A percentile compares a stretch with the other conserved stretches of the same genome.
Evolutionary conservation across 164 flowering plant genomes (phyloP).

Genomic region (Aristolochia contorta): DNA sequence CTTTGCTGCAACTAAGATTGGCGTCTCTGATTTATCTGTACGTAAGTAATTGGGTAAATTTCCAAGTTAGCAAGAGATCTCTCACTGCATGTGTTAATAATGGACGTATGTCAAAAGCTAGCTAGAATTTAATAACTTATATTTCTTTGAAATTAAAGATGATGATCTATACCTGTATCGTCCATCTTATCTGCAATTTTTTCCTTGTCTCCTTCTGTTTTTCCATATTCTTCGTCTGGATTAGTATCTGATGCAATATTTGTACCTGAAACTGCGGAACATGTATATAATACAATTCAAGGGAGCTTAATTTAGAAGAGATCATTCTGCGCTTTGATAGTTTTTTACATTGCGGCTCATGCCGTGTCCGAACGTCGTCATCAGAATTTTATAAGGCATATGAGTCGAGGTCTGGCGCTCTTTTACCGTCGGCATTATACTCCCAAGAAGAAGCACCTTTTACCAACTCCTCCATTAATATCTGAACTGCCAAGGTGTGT

Average conservation of each 20-base stretch:
- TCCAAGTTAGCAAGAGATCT: too few relatives aligned
- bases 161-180: too few relatives aligned
- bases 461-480: neutral
- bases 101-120: too few relatives aligned
- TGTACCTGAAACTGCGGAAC: neutral
- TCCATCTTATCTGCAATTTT: neutral
- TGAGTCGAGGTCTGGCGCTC: neutral
- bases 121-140: too few relatives aligned
- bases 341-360: neutral
- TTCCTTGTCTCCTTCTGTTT: too few relatives aligned
- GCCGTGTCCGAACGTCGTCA: neutral
- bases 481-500: neutral
- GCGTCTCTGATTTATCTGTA: constrained; percentile 16
- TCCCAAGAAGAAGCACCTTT: neutral
- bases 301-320: too few relatives aligned
- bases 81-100: too few relatives aligned
- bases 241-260: neutral
- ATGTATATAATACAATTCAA: neutral
- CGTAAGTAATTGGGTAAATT: too few relatives aligned
- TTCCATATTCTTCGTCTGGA: neutral
- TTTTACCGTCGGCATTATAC: neutral
- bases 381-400: neutral
- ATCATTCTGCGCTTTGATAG: neutral
- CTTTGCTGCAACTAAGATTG: constrained; percentile 33
- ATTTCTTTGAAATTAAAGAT: too few relatives aligned